Conservation (phyloP, 1,139 yeast species). For the Debaryomyces subglobosus region DNA sequence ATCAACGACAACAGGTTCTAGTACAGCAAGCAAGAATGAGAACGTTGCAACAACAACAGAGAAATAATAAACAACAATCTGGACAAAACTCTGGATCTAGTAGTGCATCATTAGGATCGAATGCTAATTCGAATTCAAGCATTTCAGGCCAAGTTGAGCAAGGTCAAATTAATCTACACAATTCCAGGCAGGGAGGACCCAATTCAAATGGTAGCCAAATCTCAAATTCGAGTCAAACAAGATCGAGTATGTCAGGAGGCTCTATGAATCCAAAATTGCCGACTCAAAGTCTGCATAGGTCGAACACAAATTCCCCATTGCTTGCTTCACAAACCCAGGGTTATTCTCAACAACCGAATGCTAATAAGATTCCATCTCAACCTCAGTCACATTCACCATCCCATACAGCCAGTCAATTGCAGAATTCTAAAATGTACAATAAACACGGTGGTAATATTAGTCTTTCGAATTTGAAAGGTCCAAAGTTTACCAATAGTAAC, state of each 20-base stretch:
- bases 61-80: constrained; percentile 41
- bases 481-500: not conserved
- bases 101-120: not conserved
- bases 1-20: constrained; percentile 46
- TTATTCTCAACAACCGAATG: not conserved
- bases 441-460: constrained; percentile 7
- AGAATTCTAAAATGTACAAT: constrained; percentile 11
- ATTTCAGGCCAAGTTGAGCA: not conserved
- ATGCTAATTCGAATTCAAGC: constrained; percentile 3
- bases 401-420: constrained; percentile 1
- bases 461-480: constrained; percentile 1
- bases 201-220: constrained; percentile 6
- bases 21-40: constrained; percentile 51
- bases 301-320: constrained; percentile 13
- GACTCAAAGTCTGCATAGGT: constrained; percentile 10
- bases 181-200: not conserved
- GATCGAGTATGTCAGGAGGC: not conserved
- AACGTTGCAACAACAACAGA: constrained; percentile 47
- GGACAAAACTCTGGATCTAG: constrained; percentile 18
- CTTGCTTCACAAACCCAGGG: constrained; percentile 13
- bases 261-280: constrained; percentile 9
- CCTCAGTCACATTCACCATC: constrained; percentile 1
- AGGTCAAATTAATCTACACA: not conserved
- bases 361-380: not conserved
- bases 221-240: not conserved